These are phyloP conservation scores for Clathrus columnatus DNA, from an alignment of 768 basidiomycete genomes.

Conservation along the genomic window DNA sequence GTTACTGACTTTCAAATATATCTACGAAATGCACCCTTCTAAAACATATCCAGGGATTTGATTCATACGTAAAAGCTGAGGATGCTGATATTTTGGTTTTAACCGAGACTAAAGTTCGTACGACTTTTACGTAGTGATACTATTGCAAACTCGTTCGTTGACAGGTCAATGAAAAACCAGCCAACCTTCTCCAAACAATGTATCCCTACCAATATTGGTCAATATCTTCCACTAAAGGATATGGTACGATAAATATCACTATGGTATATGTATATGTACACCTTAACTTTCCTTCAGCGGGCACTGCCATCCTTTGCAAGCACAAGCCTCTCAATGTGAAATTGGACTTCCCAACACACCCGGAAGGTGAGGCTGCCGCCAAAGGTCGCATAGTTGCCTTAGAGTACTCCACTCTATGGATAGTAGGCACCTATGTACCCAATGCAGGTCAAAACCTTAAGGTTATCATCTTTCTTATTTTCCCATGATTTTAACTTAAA, in stretches of 20 bases:
- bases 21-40: background rate
- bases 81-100: slow-evolving; percentile 78
- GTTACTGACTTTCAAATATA: slow-evolving; percentile 24
- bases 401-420: slow-evolving; percentile 63
- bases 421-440: slow-evolving; percentile 76
- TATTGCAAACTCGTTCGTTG: background rate
- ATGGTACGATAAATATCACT: slow-evolving; percentile 39
- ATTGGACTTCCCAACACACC: slow-evolving; percentile 67
- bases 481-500: background rate
- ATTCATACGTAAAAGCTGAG: slow-evolving; percentile 74
- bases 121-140: background rate
- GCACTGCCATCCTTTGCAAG: slow-evolving; percentile 76
- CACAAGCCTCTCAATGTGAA: slow-evolving; percentile 56
- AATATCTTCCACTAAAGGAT: slow-evolving; percentile 69
- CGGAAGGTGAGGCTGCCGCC: slow-evolving; percentile 42
- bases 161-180: slow-evolving; percentile 68
- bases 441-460: slow-evolving; percentile 76
- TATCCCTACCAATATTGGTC: slow-evolving; percentile 74
- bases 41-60: slow-evolving; percentile 55
- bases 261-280: too few relatives aligned
- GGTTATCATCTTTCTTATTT: slow-evolving; percentile 29
- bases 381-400: slow-evolving; percentile 76
- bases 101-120: slow-evolving; percentile 72
- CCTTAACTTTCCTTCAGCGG: slow-evolving; percentile 57
- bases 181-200: slow-evolving; percentile 40